phyloP scores from a whole-genome alignment of 1,139 yeast species.

The Suhomyces anneliseae region DNA sequence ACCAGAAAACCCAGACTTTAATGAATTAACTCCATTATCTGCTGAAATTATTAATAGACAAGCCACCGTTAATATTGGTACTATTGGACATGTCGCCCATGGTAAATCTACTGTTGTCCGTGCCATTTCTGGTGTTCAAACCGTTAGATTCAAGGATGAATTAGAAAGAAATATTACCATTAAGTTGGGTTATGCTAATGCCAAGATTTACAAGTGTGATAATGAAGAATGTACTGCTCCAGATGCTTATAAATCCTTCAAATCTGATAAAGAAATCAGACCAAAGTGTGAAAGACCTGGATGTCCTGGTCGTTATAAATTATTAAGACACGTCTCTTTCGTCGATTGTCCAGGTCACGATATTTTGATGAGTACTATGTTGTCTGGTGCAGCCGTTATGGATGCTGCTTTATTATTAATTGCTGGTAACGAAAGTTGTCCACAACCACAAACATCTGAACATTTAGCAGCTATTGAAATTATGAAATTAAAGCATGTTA shows the following conservation, averaged over 20 bases:
- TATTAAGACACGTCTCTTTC: slow-evolving; percentile 95
- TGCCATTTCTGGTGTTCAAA: slow-evolving; percentile 98
- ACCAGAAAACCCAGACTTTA: slow-evolving; percentile 83
- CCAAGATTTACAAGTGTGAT: slow-evolving; percentile 93
- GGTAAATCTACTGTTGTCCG: slow-evolving; percentile 98
- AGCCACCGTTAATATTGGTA: slow-evolving; percentile 98
- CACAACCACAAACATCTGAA: slow-evolving; percentile 99
- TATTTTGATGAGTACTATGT: slow-evolving; percentile 99
- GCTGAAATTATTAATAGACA: slow-evolving; percentile 97
- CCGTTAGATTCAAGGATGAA: slow-evolving; percentile 98
- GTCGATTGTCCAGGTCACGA: slow-evolving; percentile 99
- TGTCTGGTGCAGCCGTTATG: slow-evolving; percentile 99
- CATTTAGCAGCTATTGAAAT: slow-evolving; percentile 99
- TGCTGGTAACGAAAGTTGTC: slow-evolving; percentile 99
- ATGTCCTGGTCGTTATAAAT: slow-evolving; percentile 78
- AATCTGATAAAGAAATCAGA: slow-evolving; percentile 89
- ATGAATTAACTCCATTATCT: slow-evolving; percentile 76
- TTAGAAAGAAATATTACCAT: slow-evolving; percentile 98
- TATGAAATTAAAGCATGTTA: slow-evolving; percentile 96
- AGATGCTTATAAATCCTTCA: slow-evolving; percentile 90
- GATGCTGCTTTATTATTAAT: slow-evolving; percentile 95
- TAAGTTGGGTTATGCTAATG: slow-evolving; percentile 97
- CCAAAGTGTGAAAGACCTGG: slow-evolving; percentile 91
- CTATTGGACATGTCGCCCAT: slow-evolving; percentile 99
- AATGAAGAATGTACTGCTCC: slow-evolving; percentile 89